These are phyloP conservation scores for Prunus salicina DNA, from an alignment of 306 rosid genomes.

Conservation along the genomic window DNA sequence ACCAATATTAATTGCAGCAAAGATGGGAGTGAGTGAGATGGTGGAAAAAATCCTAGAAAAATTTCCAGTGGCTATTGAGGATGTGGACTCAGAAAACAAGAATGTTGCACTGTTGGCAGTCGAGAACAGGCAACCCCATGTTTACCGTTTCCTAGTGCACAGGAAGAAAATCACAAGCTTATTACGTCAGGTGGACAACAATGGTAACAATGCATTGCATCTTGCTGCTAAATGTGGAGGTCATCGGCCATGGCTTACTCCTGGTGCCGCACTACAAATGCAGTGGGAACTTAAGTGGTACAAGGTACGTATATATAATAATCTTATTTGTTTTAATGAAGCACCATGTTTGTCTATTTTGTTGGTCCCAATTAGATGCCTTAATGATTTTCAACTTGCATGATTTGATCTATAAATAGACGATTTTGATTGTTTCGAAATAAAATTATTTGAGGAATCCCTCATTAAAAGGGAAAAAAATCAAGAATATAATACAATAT, in stretches of 20 bases:
- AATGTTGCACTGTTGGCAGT: constrained; percentile 54
- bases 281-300: constrained; percentile 71
- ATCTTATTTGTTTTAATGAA: too few relatives aligned
- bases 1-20: constrained; percentile 52
- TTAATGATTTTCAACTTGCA: too few relatives aligned
- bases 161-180: constrained; percentile 23
- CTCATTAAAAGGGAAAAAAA: too few relatives aligned
- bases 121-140: constrained; percentile 62
- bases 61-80: constrained; percentile 57
- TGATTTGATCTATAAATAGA: too few relatives aligned
- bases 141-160: constrained; percentile 27
- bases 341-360: too few relatives aligned
- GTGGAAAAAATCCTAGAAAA: constrained; percentile 35
- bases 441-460: too few relatives aligned
- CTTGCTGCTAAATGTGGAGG: constrained; percentile 48
- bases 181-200: constrained; percentile 39
- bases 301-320: constrained; percentile 23
- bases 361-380: background rate
- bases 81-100: constrained; percentile 37
- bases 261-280: constrained; percentile 62
- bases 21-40: constrained; percentile 56
- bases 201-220: constrained; percentile 61
- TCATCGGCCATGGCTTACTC: constrained; percentile 50
- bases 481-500: too few relatives aligned
- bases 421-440: too few relatives aligned